Conservation (phyloP, 768 basidiomycete genomes). For the Leccinellum rugosiceps region DNA sequence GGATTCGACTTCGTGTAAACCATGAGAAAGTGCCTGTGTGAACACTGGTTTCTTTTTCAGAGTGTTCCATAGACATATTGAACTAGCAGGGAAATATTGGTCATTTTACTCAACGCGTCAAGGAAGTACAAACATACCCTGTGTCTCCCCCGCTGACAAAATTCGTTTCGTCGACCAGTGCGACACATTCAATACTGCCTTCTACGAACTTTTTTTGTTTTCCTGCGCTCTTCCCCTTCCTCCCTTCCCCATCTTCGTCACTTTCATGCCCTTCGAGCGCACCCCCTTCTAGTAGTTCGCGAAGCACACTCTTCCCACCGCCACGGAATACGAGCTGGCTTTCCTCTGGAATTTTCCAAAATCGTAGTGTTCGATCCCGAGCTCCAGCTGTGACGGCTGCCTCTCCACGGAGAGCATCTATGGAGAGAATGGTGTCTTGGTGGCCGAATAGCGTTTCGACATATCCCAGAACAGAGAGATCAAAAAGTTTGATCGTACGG, state of each 20-base stretch:
- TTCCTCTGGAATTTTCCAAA: conserved; percentile 96
- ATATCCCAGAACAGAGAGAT: conserved; percentile 79
- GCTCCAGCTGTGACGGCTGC: conserved; percentile 85
- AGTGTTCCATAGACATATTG: conserved; percentile 90
- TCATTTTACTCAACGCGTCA: background rate
- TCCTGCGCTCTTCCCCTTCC: conserved; percentile 28
- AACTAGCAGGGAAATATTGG: conserved; percentile 34
- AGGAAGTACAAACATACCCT: conserved; percentile 55
- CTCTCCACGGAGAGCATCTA: conserved; percentile 83
- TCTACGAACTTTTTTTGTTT: conserved; percentile 60
- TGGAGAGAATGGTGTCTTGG: conserved; percentile 76
- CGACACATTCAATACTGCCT: conserved; percentile 87
- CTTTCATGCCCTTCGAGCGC: conserved; percentile 55
- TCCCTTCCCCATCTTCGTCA: conserved; percentile 39
- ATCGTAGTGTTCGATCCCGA: conserved; percentile 87
- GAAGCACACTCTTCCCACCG: conserved; percentile 78
- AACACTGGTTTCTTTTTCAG: conserved; percentile 95
- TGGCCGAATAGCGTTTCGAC: conserved; percentile 98
- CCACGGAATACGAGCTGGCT: conserved; percentile 95
- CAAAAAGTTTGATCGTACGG: conserved; percentile 88
- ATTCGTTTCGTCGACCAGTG: conserved; percentile 92
- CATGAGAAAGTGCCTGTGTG: conserved; percentile 83
- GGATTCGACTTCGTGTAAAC: conserved; percentile 66
- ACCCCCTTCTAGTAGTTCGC: conserved; percentile 80
- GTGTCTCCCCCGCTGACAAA: conserved; percentile 95